Base-by-base conservation (phyloP, 805 yeast species). In the Lipomyces anomalus region DNA sequence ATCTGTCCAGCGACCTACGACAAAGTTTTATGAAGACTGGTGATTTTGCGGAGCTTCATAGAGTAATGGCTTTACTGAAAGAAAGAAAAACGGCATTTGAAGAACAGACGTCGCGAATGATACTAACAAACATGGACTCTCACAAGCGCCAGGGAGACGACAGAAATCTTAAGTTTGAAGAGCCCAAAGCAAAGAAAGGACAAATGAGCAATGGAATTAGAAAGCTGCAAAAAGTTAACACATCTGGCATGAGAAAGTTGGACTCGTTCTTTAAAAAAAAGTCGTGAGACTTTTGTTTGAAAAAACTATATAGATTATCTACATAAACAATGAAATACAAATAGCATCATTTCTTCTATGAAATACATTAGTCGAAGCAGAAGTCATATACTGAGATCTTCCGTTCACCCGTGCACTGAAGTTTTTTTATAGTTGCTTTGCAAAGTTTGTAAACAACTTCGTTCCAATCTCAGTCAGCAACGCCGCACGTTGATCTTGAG, bases 201-300 rank as follows among this genome's bases (percentile, higher is more conserved):
- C 43, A 35, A 35, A 28, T 35, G 30, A 48, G 47, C 22, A 47
- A 44, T 32, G 53, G 51, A 4, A 54, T 43, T 18, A 38, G 50
- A 35, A 47, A 49, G 20, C 48, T 50, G 23, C 35, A 40, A 22
- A 53, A 50, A 35, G 55, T 43, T 13, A 53, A 56, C 35, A 52
- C 48, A 20, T 23, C 44, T 4, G 61, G 57, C 29, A 61, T 57
- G 54, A 49, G 53, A 40, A 58, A 64, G 11, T 41, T 67, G 22
- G 55, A 56, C 23, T 60, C 62, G 26, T 65, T 67, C 60, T 67
- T 67, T 52, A 52, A 50, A 35, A 57, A 57, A 45, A 57, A 52
- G 41, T 38, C n/a, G n/a, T n/a, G n/a, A n/a, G n/a, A n/a, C n/a
- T n/a, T n/a, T n/a, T n/a, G n/a, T n/a, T n/a, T n/a, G n/a, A n/a